Evolutionary conservation across 176 grass and related monocot genomes (phyloP).

Genomic region (Puccinellia tenuiflora): DNA sequence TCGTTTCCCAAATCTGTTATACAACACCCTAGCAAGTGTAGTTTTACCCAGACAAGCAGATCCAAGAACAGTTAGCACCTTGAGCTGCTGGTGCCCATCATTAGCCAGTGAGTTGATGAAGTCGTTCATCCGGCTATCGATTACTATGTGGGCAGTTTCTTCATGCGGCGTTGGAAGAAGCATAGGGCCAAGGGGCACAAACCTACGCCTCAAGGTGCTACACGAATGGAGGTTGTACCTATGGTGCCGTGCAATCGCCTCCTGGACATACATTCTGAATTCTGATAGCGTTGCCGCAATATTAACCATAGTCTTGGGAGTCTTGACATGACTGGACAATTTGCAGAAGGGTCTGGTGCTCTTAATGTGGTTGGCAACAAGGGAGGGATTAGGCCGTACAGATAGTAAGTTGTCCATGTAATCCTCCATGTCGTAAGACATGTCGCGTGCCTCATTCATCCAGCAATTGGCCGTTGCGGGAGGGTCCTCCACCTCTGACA

Average conservation of each 20-base stretch:
- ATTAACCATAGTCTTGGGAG: background rate
- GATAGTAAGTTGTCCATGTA: background rate
- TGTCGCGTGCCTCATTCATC: background rate
- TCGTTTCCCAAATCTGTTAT: background rate
- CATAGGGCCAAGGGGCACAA: background rate
- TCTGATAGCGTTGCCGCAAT: background rate
- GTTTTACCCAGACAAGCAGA: background rate
- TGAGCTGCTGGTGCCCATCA: background rate
- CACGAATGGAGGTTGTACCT: background rate
- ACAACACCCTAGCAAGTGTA: background rate
- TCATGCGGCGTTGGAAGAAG: background rate
- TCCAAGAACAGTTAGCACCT: background rate
- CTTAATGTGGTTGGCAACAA: background rate
- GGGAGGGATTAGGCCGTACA: background rate
- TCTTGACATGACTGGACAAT: background rate
- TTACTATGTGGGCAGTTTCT: background rate
- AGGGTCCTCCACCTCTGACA: background rate
- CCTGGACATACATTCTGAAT: background rate
- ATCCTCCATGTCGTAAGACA: constrained; percentile 1
- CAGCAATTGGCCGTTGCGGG: background rate
- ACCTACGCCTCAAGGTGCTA: background rate
- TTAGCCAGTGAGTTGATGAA: background rate
- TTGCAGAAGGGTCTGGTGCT: background rate
- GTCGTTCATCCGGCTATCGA: background rate
- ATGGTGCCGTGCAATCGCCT: background rate